Conservation (phyloP, 148 eudicot genomes). For the Drosera capensis region DNA sequence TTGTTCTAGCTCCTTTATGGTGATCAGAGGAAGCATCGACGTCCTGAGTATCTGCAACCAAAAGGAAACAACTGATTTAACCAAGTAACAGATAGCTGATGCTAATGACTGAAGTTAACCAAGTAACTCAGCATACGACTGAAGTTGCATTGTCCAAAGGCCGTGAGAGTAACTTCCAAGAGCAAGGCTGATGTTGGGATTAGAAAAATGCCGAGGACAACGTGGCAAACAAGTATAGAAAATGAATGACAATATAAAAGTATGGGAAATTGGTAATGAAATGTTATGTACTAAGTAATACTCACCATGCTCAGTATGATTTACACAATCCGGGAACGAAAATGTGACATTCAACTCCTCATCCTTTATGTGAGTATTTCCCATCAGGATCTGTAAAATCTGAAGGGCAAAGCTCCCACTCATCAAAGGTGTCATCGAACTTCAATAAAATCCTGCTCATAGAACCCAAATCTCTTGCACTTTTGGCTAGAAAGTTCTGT, state of each 20-base stretch:
- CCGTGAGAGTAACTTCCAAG: no score
- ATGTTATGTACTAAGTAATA: no score
- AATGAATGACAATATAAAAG: no score
- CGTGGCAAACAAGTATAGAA: no score
- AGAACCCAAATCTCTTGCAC: slow-evolving; percentile 91
- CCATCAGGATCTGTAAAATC: slow-evolving; percentile 46
- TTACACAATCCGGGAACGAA: slow-evolving; percentile 33
- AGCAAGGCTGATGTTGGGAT: no score
- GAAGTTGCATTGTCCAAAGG: no score
- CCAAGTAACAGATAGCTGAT: no score
- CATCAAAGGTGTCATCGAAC: slow-evolving; percentile 52
- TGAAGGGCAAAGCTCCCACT: slow-evolving; percentile 82
- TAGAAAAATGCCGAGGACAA: no score
- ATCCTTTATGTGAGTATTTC: slow-evolving; percentile 23
- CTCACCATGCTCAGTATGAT: slow-evolving; percentile 27
- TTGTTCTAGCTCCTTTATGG: slow-evolving; percentile 13
- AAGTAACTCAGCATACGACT: no score
- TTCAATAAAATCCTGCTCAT: slow-evolving; percentile 35
- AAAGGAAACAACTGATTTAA: slow-evolving; percentile 1
- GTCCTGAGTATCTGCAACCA: slow-evolving; percentile 19
- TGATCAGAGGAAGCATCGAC: slow-evolving; percentile 7
- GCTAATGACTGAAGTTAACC: no score
- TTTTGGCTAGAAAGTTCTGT: slow-evolving; percentile 47
- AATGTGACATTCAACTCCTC: slow-evolving; percentile 62
- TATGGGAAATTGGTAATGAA: no score